These are phyloP conservation scores for Beta macrorhiza DNA, from an alignment of 179 eudicot species.

Conservation along the genomic window DNA sequence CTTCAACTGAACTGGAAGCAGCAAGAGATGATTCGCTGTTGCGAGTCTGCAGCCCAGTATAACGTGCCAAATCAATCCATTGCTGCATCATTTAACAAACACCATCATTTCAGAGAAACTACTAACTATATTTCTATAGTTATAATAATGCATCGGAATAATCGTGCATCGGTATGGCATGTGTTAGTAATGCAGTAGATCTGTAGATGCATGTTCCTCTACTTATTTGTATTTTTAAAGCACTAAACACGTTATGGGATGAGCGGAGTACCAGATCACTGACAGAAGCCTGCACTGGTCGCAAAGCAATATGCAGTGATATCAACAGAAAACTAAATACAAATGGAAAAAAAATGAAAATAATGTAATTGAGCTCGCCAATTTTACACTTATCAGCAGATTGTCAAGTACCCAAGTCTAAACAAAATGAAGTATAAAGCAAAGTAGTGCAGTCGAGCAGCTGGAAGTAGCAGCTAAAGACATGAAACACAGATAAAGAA, in stretches of 20 bases:
- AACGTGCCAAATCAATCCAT: constrained; percentile 94
- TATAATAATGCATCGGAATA: background rate
- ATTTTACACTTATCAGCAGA: background rate
- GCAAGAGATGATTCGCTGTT: constrained; percentile 42
- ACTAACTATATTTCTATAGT: background rate
- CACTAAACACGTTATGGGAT: background rate
- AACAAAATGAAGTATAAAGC: background rate
- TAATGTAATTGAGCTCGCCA: too few relatives aligned
- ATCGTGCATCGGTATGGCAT: background rate
- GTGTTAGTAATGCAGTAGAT: background rate
- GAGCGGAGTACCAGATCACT: background rate
- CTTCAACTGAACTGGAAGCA: constrained; percentile 38
- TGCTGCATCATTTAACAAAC: constrained; percentile 57
- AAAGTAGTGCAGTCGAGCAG: background rate
- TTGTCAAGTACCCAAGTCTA: background rate
- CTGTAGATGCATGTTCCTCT: background rate
- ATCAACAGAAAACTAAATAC: background rate
- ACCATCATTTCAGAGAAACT: constrained; percentile 1
- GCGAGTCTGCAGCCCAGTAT: constrained; percentile 70
- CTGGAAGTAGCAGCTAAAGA: constrained; percentile 5
- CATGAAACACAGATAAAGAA: too few relatives aligned
- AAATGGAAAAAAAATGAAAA: background rate
- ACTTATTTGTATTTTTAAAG: background rate
- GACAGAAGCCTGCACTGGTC: background rate
- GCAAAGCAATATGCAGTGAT: constrained; percentile 13